Evolutionary conservation across 345 rosid species (phyloP).

Genomic region (Gossypium raimondii): DNA sequence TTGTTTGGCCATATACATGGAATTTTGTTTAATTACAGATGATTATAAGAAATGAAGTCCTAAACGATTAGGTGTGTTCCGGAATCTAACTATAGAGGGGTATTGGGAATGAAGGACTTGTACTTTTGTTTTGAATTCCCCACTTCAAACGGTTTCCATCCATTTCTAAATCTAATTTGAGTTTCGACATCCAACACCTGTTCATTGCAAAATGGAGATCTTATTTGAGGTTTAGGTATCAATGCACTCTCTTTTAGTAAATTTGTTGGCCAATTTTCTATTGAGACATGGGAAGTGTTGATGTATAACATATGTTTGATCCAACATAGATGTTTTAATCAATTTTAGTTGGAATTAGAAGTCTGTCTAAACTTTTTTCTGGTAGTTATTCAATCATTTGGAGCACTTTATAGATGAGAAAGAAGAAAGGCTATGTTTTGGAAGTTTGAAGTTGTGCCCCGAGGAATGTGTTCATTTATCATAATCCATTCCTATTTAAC

Average conservation of each 20-base stretch:
- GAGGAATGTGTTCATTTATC: not conserved
- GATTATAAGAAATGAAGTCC: not conserved
- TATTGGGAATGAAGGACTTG: constrained; percentile 5
- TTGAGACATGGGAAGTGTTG: not conserved
- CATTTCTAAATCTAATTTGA: not conserved
- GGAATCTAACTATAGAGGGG: not conserved
- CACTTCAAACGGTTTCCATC: not conserved
- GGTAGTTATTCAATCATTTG: not conserved
- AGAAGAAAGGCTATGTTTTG: not conserved
- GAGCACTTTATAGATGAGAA: not conserved
- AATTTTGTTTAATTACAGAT: not conserved
- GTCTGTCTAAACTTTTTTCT: not conserved
- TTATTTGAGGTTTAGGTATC: not conserved
- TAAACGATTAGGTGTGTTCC: not conserved
- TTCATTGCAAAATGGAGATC: not conserved
- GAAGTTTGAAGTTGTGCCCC: not conserved
- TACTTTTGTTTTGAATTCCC: not conserved
- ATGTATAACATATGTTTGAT: not conserved
- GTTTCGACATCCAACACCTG: not conserved
- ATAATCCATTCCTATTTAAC: not conserved
- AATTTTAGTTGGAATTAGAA: not conserved
- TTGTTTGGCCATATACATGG: constrained; percentile 1
- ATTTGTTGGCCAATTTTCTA: not conserved
- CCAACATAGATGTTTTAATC: not conserved
- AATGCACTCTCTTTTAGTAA: not conserved